Evolutionary conservation across 2,329 filamentous ascomycete genomes (phyloP).

Genomic region (Botrytis byssoidea): DNA sequence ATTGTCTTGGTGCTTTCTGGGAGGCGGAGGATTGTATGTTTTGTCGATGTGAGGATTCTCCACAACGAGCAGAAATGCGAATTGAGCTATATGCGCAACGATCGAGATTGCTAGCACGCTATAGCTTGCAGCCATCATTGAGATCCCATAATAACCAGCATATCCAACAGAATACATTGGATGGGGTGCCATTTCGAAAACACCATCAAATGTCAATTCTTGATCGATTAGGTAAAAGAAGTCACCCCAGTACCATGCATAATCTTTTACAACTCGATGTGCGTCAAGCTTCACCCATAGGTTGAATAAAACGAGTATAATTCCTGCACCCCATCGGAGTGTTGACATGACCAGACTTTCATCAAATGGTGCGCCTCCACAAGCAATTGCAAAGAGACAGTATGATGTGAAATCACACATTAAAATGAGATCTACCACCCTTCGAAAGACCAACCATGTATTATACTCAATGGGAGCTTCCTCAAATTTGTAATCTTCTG

Average conservation of each 20-base stretch:
- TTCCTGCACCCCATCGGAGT: constrained; percentile 75
- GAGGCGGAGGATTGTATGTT: constrained; percentile 88
- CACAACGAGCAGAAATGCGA: constrained; percentile 85
- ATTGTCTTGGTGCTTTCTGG: constrained; percentile 51
- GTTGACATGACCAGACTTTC: constrained; percentile 69
- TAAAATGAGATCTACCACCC: constrained; percentile 92
- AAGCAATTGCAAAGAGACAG: constrained; percentile 91
- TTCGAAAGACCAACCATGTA: constrained; percentile 94
- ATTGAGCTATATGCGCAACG: constrained; percentile 88
- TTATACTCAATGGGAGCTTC: constrained; percentile 96
- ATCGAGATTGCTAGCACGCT: constrained; percentile 97
- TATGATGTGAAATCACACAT: constrained; percentile 99
- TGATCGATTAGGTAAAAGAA: constrained; percentile 99
- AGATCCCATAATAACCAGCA: constrained; percentile 96
- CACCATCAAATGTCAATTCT: constrained; percentile 94
- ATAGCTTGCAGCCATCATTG: constrained; percentile 96
- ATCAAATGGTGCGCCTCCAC: constrained; percentile 69
- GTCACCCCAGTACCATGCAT: constrained; percentile 99
- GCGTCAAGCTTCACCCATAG: constrained; percentile 98
- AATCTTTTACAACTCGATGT: constrained; percentile 96
- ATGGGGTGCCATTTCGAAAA: constrained; percentile 98
- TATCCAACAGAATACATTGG: constrained; percentile 99
- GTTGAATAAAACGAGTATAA: constrained; percentile 85
- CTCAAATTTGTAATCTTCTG: constrained; percentile 89
- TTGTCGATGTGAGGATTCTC: constrained; percentile 98